Percentiles rank a stretch among this genome's conserved stretches.
Evolutionary conservation across 2,329 filamentous ascomycete species (phyloP).

Genomic region (Grosmannia huntii): DNA sequence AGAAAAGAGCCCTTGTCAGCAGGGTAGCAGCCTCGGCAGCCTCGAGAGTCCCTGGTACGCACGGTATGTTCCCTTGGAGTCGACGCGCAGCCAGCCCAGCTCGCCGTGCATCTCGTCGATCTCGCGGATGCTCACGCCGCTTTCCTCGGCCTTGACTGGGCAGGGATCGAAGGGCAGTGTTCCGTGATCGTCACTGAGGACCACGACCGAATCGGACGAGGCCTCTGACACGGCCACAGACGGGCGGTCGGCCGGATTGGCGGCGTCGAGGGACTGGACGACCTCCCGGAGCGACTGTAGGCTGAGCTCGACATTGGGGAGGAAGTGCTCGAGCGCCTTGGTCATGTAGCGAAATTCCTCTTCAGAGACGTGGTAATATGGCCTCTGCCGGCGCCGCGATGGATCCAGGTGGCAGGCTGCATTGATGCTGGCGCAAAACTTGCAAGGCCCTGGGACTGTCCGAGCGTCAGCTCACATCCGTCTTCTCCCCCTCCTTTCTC

Average conservation of each 20-base stretch:
- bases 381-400: slow-evolving; percentile 17
- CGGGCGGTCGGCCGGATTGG: neutral
- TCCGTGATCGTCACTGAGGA: slow-evolving; percentile 1
- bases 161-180: neutral
- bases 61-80: slow-evolving; percentile 13
- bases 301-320: slow-evolving; percentile 15
- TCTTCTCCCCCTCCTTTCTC: neutral
- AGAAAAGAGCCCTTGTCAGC: neutral
- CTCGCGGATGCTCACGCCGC: slow-evolving; percentile 10
- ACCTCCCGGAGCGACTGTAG: slow-evolving; percentile 13
- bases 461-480: neutral
- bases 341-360: slow-evolving; percentile 19
- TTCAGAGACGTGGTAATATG: slow-evolving; percentile 18
- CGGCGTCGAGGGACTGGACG: slow-evolving; percentile 8
- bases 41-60: neutral
- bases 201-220: slow-evolving; percentile 6
- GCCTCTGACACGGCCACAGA: neutral
- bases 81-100: slow-evolving; percentile 14
- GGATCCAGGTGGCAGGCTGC: slow-evolving; percentile 16
- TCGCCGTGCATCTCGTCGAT: slow-evolving; percentile 14
- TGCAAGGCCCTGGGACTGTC: slow-evolving; percentile 17
- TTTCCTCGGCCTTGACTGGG: slow-evolving; percentile 1
- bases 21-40: neutral
- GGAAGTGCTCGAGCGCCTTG: slow-evolving; percentile 16
- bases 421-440: slow-evolving; percentile 17